A percentile compares a stretch with the other conserved stretches of the same genome.
Conservation (phyloP, 1,284 basidiomycete genomes). For the Marasmius sp. region DNA sequence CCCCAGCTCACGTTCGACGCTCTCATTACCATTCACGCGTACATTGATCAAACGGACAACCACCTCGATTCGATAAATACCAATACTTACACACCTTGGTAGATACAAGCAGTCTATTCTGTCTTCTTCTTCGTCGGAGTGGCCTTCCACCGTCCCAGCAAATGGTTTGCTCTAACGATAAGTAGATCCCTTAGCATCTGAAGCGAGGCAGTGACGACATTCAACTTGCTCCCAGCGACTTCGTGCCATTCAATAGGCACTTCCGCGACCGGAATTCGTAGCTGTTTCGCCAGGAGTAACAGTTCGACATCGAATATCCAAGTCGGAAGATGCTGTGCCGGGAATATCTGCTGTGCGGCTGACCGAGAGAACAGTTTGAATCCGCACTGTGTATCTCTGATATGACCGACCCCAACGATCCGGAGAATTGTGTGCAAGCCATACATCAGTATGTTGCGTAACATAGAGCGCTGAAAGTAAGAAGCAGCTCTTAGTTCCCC, state of each 20-base stretch:
- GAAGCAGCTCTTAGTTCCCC: not conserved
- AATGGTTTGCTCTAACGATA: slow-evolving; percentile 80
- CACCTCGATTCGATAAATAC: too few species aligned
- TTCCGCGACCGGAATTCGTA: slow-evolving; percentile 76
- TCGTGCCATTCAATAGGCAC: slow-evolving; percentile 92
- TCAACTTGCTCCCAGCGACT: slow-evolving; percentile 88
- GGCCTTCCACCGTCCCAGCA: slow-evolving; percentile 67
- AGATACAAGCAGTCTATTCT: not conserved
- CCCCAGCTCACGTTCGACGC: too few species aligned
- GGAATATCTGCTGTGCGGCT: slow-evolving; percentile 81
- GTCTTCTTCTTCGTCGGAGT: not conserved
- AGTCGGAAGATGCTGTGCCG: slow-evolving; percentile 76
- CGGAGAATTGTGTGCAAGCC: slow-evolving; percentile 83
- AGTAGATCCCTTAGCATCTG: slow-evolving; percentile 89
- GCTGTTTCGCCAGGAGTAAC: slow-evolving; percentile 81
- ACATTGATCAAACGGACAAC: too few species aligned
- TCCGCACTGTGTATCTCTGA: slow-evolving; percentile 93
- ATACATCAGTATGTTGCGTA: slow-evolving; percentile 93
- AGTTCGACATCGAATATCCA: slow-evolving; percentile 98
- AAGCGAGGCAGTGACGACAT: slow-evolving; percentile 79
- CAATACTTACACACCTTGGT: not conserved
- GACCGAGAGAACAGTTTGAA: slow-evolving; percentile 91
- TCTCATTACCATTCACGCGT: too few species aligned
- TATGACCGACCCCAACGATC: slow-evolving; percentile 82
- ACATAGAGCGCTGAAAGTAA: slow-evolving; percentile 66